Evolutionary conservation across 169 alveolate species (phyloP).

Genomic region (Cytauxzoon felis): DNA sequence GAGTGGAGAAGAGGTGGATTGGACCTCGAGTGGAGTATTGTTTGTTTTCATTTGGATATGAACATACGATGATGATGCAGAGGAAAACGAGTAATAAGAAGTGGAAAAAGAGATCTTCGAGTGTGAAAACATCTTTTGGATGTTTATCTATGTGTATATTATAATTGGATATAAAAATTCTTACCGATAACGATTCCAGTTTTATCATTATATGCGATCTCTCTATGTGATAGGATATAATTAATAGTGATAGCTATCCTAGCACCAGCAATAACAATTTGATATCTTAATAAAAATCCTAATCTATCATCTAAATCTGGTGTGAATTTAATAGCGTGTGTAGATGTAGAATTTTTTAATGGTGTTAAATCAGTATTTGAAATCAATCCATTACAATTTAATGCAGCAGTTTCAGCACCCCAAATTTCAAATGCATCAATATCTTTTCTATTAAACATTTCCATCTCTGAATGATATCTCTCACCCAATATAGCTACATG

Average conservation of each 20-base stretch:
- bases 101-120: slow-evolving; percentile 12
- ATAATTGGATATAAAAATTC: not conserved
- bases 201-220: slow-evolving; percentile 48
- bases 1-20: too few species aligned
- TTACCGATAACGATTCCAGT: slow-evolving; percentile 45
- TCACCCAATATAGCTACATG: slow-evolving; percentile 74
- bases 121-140: slow-evolving; percentile 19
- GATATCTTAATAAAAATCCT: slow-evolving; percentile 58
- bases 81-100: not conserved
- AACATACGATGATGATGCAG: slow-evolving; percentile 21
- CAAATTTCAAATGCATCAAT: slow-evolving; percentile 69
- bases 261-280: slow-evolving; percentile 81
- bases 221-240: slow-evolving; percentile 69
- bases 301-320: slow-evolving; percentile 53
- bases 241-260: slow-evolving; percentile 75
- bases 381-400: slow-evolving; percentile 63
- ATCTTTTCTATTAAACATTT: slow-evolving; percentile 64
- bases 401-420: slow-evolving; percentile 72
- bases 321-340: slow-evolving; percentile 59
- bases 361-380: slow-evolving; percentile 47
- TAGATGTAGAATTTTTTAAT: slow-evolving; percentile 8
- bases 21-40: too few species aligned
- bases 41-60: not conserved
- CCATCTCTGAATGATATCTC: slow-evolving; percentile 73
- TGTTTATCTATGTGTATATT: slow-evolving; percentile 1